A percentile compares a stretch with the other conserved stretches of the same genome.
Conservation (phyloP, 75 land plant species). For the Isoetes taiwanensis region DNA sequence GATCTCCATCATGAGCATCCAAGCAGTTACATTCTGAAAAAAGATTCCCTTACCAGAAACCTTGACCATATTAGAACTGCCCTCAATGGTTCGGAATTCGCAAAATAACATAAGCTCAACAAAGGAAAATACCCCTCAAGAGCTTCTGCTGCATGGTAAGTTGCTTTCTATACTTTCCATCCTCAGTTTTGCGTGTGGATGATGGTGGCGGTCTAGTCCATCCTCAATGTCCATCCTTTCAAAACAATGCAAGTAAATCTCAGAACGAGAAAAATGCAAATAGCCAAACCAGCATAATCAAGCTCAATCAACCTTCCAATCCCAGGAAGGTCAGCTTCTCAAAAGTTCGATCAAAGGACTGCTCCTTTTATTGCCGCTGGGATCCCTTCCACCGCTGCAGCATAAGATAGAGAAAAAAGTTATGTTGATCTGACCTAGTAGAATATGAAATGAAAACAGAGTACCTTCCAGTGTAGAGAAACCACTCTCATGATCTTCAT, state of each 20-base stretch:
- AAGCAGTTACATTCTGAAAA: no score
- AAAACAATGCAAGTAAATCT: background rate
- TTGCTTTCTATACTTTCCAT: conserved; percentile 10
- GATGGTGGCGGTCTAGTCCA: conserved; percentile 48
- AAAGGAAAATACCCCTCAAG: conserved; percentile 40
- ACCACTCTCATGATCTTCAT: conserved; percentile 98
- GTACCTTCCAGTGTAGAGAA: conserved; percentile 92
- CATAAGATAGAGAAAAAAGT: background rate
- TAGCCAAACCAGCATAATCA: background rate
- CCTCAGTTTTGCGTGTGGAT: conserved; percentile 19
- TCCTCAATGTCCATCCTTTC: conserved; percentile 39
- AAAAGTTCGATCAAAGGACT: conserved; percentile 76
- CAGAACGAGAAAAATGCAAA: background rate
- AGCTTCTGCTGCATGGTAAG: conserved; percentile 31
- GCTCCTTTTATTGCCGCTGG: conserved; percentile 73
- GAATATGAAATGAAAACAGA: background rate
- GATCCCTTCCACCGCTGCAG: conserved; percentile 91
- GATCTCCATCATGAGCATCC: no score
- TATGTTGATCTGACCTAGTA: background rate
- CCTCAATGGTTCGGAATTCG: no score
- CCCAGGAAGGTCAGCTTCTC: conserved; percentile 57
- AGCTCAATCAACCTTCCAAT: conserved; percentile 39
- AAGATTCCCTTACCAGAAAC: no score
- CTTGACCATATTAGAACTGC: no score
- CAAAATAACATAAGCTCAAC: no score